These are phyloP conservation scores for Penicillium waksmanii DNA, from an alignment of 495 filamentous ascomycete genomes.

Conservation along the genomic window DNA sequence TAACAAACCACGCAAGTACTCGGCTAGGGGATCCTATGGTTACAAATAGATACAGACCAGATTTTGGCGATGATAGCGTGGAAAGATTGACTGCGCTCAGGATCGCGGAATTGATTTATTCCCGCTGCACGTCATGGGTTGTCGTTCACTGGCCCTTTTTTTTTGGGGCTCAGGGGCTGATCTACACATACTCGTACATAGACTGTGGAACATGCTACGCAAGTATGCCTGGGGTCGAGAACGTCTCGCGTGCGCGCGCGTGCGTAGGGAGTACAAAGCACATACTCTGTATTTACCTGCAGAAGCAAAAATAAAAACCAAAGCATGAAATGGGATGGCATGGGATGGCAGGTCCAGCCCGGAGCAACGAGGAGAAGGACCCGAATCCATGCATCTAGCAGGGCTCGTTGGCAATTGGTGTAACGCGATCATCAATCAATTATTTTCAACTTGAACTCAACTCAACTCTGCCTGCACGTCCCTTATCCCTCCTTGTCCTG, in stretches of 20 bases:
- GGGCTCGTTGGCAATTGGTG: not conserved
- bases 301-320: not conserved
- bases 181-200: not conserved
- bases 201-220: too few relatives aligned
- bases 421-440: not conserved
- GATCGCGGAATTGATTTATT: constrained; percentile 2
- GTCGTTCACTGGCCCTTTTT: not conserved
- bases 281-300: too few relatives aligned
- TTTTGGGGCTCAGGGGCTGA: not conserved
- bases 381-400: not conserved
- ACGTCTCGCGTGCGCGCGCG: too few relatives aligned
- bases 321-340: not conserved
- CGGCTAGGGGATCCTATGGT: too few relatives aligned
- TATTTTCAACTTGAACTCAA: not conserved
- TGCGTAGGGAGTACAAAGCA: too few relatives aligned
- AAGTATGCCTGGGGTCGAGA: too few relatives aligned
- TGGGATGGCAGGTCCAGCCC: too few relatives aligned
- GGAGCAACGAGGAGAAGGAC: too few relatives aligned
- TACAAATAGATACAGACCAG: too few relatives aligned
- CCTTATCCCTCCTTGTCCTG: not conserved
- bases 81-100: not conserved
- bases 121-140: constrained; percentile 4
- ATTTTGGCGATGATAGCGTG: too few relatives aligned
- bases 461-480: not conserved
- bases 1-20: not conserved